phyloP scores from a whole-genome alignment of 1,284 basidiomycete genomes.

The Pseudozyma pruni region DNA sequence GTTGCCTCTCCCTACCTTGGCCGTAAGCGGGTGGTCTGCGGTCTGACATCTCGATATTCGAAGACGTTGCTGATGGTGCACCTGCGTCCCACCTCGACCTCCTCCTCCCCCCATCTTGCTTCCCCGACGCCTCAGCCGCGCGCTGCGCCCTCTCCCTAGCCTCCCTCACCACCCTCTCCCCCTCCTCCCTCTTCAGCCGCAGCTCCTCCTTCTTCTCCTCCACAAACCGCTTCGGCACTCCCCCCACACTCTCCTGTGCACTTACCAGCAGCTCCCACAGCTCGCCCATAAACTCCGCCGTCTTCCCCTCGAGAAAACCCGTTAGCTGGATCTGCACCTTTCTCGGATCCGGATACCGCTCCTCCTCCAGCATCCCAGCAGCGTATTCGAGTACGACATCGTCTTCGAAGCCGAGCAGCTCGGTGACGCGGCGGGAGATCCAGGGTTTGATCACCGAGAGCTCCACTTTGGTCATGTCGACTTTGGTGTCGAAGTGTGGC shows the following conservation, averaged over 20 bases:
- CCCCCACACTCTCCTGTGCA: conserved; percentile 86
- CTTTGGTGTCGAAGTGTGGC: conserved; percentile 76
- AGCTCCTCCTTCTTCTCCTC: conserved; percentile 96
- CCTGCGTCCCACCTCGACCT: conserved; percentile 38
- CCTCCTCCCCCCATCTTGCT: conserved; percentile 70
- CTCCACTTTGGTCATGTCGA: conserved; percentile 95
- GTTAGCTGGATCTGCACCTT: conserved; percentile 94
- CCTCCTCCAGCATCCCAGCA: conserved; percentile 88
- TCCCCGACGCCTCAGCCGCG: conserved; percentile 43
- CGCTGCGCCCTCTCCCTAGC: conserved; percentile 60
- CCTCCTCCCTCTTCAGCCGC: conserved; percentile 77
- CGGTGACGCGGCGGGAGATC: conserved; percentile 89
- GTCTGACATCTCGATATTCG: neutral
- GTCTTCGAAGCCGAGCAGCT: conserved; percentile 92
- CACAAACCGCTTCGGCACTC: conserved; percentile 91
- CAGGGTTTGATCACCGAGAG: conserved; percentile 80
- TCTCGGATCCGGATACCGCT: conserved; percentile 87
- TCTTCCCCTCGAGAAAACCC: conserved; percentile 83
- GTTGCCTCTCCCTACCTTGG: neutral
- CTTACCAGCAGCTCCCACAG: conserved; percentile 90
- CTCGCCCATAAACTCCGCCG: conserved; percentile 83
- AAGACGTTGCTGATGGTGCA: neutral
- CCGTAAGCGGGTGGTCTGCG: conserved; percentile 19
- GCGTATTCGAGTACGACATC: conserved; percentile 97
- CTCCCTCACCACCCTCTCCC: conserved; percentile 77